A percentile compares a stretch with the other conserved stretches of the same genome.
phyloP scores from a whole-genome alignment of 2,329 filamentous ascomycete species.

The Sphaerulina musiva region DNA sequence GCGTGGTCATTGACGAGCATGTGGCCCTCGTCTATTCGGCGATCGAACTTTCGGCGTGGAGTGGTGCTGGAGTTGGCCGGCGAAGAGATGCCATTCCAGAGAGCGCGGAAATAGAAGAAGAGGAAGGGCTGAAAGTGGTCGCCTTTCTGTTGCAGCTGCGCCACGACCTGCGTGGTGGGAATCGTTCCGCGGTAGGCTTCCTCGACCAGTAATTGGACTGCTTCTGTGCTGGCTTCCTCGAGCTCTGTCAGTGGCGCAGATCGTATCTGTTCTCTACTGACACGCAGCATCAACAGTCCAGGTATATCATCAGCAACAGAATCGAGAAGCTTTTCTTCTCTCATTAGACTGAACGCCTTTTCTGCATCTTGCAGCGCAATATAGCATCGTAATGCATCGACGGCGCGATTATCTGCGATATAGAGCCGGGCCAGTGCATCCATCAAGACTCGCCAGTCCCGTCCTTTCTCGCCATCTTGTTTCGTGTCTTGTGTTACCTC shows the following conservation, averaged over 20 bases:
- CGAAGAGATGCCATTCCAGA: constrained; percentile 56
- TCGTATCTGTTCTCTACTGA: constrained; percentile 62
- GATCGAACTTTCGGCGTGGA: constrained; percentile 25
- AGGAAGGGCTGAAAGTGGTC: constrained; percentile 61
- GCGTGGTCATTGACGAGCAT: constrained; percentile 74
- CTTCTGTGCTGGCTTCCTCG: constrained; percentile 72
- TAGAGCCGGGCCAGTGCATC: constrained; percentile 79
- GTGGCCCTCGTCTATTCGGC: constrained; percentile 48
- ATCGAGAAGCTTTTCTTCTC: constrained; percentile 82
- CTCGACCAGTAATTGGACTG: constrained; percentile 77
- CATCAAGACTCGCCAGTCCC: constrained; percentile 83
- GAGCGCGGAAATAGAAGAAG: constrained; percentile 81
- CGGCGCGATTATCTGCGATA: constrained; percentile 70
- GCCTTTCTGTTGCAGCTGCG: constrained; percentile 63
- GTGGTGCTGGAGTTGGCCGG: constrained; percentile 15
- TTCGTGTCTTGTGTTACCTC: constrained; percentile 70
- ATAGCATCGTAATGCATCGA: constrained; percentile 81
- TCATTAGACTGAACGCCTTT: constrained; percentile 76
- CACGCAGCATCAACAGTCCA: constrained; percentile 78
- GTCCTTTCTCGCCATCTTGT: constrained; percentile 62
- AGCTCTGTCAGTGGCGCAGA: constrained; percentile 64
- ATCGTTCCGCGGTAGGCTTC: constrained; percentile 88
- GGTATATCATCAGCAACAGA: constrained; percentile 84
- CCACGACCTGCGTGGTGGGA: constrained; percentile 66
- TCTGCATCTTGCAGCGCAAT: constrained; percentile 90